Conservation (phyloP, 2,329 filamentous ascomycete genomes). For the Cladophialophora yegresii region DNA sequence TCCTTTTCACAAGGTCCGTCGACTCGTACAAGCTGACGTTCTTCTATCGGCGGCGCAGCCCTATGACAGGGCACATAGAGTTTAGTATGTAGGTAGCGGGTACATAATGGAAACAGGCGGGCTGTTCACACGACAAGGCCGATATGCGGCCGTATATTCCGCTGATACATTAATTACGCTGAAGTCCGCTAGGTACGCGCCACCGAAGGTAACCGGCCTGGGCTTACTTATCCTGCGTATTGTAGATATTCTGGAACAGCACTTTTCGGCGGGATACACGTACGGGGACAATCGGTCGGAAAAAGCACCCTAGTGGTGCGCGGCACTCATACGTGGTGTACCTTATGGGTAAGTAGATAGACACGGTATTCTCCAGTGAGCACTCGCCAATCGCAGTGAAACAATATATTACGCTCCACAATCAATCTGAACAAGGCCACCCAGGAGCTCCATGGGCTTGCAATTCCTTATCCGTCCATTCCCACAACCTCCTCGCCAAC, state of each 20-base stretch:
- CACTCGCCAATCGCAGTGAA: too few species aligned
- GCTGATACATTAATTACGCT: too few species aligned
- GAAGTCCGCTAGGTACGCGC: too few species aligned
- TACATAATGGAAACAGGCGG: background rate
- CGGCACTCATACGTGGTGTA: too few species aligned
- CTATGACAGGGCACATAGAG: background rate
- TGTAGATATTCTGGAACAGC: too few species aligned
- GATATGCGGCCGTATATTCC: background rate
- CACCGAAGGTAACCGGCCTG: too few species aligned
- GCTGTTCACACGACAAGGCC: background rate
- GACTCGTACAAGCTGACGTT: background rate
- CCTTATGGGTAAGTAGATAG: too few species aligned
- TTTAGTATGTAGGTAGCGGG: background rate
- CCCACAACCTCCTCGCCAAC: slow-evolving; percentile 42
- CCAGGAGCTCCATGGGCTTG: background rate
- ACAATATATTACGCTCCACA: background rate
- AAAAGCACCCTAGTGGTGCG: too few species aligned
- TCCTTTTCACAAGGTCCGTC: background rate
- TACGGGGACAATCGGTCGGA: too few species aligned
- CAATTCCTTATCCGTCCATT: slow-evolving; percentile 41
- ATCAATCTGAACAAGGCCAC: background rate
- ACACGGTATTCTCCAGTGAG: too few species aligned
- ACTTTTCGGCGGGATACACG: too few species aligned
- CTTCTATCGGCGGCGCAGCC: background rate
- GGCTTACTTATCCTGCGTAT: too few species aligned